Evolutionary conservation across 139 green algal species (phyloP), one percentile per base, ranked within the genome.

Genomic region (Coelastrella sp.): DNA sequence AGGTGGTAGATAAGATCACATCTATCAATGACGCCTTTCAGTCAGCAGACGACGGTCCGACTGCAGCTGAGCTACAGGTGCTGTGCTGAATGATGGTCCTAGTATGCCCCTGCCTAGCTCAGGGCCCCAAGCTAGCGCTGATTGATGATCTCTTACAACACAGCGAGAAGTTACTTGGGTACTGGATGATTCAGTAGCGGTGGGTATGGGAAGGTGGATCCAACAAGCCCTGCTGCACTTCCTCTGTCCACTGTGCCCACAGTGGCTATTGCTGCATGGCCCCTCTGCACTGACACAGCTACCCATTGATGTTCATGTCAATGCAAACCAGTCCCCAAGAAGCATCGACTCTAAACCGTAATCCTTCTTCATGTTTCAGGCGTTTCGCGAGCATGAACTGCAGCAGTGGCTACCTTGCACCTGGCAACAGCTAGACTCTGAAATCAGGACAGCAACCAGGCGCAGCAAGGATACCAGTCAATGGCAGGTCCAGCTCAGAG

Each of bases 141-240:
- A n/a, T n/a, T n/a, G n/a, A n/a, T n/a, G n/a, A n/a, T n/a, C 59
- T 35, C 2, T 32, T 5, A 57, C 17, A 11, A 57, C 50, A 60
- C 89, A 96, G 87, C 82, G 76, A 8, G 93, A 96, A 87, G 81
- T 96, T 8, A 81, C 79, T 25, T 96, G 93, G 93, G 87, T 95
- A 57, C 85, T 96, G 68, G 93, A 96, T 43, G 93, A 96, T 50
- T 74, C 86, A 13, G 79, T 95, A 30, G 86, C 85, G 17, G 88
- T 85, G 72, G 60, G 75, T 34, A 11, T 4, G 21, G 38, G 68
- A 38, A 60, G 2, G 17, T 57, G 45, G 45, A 13, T 57, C 45
- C 45, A 57, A n/a, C n/a, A n/a, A n/a, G n/a, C n/a, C n/a, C n/a
- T n/a, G n/a, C n/a, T n/a, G n/a, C n/a, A n/a, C n/a, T n/a, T n/a